Evolutionary conservation across 331 rosid genomes (phyloP).

Genomic region (Cydonia oblonga): DNA sequence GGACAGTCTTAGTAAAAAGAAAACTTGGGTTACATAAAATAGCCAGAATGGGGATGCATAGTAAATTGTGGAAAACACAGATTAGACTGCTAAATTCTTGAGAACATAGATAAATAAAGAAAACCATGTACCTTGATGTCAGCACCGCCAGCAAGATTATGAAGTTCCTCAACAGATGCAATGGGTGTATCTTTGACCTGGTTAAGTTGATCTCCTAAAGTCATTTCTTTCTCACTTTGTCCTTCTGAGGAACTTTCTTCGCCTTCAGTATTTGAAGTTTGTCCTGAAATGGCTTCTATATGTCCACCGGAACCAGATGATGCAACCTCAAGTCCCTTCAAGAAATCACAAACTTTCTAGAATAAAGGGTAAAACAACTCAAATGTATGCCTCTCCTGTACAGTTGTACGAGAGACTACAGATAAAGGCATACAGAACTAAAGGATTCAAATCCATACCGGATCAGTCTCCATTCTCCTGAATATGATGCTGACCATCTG

Average conservation of each 20-base stretch:
- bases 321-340: conserved; percentile 39
- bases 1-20: conserved; percentile 3
- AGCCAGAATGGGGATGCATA: background rate
- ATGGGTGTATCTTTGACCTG: conserved; percentile 66
- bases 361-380: conserved; percentile 7
- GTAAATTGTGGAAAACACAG: conserved; percentile 9
- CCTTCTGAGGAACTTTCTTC: conserved; percentile 46
- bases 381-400: background rate
- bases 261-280: conserved; percentile 33
- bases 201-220: conserved; percentile 80
- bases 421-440: conserved; percentile 6
- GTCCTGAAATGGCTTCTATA: conserved; percentile 38
- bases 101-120: conserved; percentile 4
- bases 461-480: conserved; percentile 95
- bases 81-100: background rate
- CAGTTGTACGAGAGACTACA: background rate
- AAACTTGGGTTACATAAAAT: background rate
- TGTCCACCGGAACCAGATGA: conserved; percentile 49
- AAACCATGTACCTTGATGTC: conserved; percentile 75
- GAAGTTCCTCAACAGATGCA: conserved; percentile 91
- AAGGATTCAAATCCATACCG: conserved; percentile 35
- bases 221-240: conserved; percentile 57
- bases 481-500: conserved; percentile 88
- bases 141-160: conserved; percentile 92
- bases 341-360: conserved; percentile 10